phyloP scores from a whole-genome alignment of 2,329 filamentous ascomycete species.

The Beauveria bassiana region DNA sequence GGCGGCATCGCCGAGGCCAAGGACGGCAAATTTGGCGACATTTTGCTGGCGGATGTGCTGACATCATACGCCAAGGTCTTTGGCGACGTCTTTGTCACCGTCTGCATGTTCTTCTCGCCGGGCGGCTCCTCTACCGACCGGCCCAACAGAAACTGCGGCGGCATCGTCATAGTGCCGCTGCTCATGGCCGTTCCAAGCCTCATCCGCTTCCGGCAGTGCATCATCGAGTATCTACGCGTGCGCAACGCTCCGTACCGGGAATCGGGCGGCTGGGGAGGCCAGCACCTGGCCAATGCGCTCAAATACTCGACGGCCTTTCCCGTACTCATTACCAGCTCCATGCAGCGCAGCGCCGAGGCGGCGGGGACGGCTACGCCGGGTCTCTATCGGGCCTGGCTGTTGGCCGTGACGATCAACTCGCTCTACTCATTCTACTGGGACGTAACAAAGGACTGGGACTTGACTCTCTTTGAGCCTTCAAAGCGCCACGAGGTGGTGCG shows the following conservation, averaged over 20 bases:
- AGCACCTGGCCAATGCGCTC: constrained; percentile 85
- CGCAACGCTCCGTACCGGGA: constrained; percentile 47
- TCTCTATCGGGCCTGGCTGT: constrained; percentile 56
- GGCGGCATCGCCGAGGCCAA: constrained; percentile 80
- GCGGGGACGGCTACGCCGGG: constrained; percentile 26
- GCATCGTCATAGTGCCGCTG: constrained; percentile 69
- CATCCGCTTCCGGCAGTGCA: constrained; percentile 84
- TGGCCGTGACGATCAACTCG: constrained; percentile 72
- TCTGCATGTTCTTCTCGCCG: constrained; percentile 82
- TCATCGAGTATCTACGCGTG: constrained; percentile 79
- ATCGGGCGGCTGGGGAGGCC: constrained; percentile 64
- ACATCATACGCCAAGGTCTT: constrained; percentile 93
- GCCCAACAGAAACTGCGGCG: constrained; percentile 77
- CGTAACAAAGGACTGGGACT: constrained; percentile 91
- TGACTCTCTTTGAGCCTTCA: constrained; percentile 65
- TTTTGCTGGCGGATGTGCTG: constrained; percentile 85
- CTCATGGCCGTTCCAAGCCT: constrained; percentile 75
- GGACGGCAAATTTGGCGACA: constrained; percentile 91
- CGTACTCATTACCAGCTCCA: constrained; percentile 71
- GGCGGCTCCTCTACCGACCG: constrained; percentile 67
- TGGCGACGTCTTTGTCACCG: constrained; percentile 77
- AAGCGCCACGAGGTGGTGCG: constrained; percentile 16
- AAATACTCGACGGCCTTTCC: constrained; percentile 96
- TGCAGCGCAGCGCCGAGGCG: constrained; percentile 55
- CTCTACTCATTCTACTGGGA: constrained; percentile 99